Percentiles rank a stretch among this genome's conserved stretches.
These are phyloP conservation scores for Hebeloma cylindrosporum DNA, from an alignment of 768 basidiomycete genomes.

Conservation along the genomic window DNA sequence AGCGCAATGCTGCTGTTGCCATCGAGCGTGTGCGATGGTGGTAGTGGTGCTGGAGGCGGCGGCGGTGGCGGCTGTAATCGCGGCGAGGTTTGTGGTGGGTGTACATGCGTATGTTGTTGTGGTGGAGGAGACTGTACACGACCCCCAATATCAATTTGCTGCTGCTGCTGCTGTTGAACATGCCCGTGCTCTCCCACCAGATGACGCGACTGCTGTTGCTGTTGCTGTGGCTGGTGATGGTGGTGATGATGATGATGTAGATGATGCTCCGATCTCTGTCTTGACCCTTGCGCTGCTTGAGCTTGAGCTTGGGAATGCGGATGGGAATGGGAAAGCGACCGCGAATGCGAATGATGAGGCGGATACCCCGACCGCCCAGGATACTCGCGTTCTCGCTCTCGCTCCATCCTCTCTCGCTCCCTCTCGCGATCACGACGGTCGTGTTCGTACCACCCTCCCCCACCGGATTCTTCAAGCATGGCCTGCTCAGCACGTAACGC, in stretches of 20 bases:
- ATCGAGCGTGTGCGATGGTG: background rate
- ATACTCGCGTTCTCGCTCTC: background rate
- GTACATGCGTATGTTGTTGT: slow-evolving; percentile 1
- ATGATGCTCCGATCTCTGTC: background rate
- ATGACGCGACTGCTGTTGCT: background rate
- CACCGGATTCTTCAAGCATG: too few species aligned
- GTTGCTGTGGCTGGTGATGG: background rate
- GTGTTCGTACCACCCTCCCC: too few species aligned
- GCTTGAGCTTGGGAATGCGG: too few species aligned
- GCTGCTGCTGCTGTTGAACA: background rate
- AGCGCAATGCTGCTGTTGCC: background rate
- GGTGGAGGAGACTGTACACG: too few species aligned
- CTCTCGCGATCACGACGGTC: too few species aligned
- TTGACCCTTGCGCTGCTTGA: background rate
- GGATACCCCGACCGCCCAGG: background rate
- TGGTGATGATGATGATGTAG: background rate
- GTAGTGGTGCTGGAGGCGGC: background rate
- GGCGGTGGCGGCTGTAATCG: background rate
- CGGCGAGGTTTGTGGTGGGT: background rate
- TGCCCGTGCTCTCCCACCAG: background rate
- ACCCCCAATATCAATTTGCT: background rate
- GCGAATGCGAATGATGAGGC: background rate
- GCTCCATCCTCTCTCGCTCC: slow-evolving; percentile 1
- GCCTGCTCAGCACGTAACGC: too few species aligned
- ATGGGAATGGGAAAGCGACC: slow-evolving; percentile 1